Evolutionary conservation across 345 rosid species (phyloP).

Genomic region (Draba incana): DNA sequence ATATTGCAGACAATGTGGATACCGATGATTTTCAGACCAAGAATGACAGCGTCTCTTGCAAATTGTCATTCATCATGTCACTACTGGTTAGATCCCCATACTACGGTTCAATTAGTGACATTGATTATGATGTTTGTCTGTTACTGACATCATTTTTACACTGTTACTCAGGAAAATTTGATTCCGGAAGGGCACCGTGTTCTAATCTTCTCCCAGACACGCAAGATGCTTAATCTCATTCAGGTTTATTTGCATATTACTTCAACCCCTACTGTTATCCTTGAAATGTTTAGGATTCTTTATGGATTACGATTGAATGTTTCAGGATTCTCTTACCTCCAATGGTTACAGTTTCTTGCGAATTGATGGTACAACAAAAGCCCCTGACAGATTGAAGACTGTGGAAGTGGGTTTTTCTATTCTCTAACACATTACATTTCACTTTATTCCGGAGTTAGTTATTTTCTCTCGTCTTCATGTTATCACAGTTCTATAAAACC

Average conservation of each 20-base stretch:
- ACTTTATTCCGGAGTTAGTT: slow-evolving; percentile 4
- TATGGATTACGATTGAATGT: slow-evolving; percentile 18
- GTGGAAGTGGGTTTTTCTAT: slow-evolving; percentile 63
- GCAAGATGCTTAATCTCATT: slow-evolving; percentile 93
- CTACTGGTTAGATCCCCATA: slow-evolving; percentile 60
- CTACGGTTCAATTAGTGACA: slow-evolving; percentile 16
- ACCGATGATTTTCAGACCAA: slow-evolving; percentile 74
- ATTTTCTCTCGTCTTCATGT: slow-evolving; percentile 30
- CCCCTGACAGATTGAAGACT: slow-evolving; percentile 75
- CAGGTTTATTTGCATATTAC: slow-evolving; percentile 68
- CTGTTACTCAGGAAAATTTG: slow-evolving; percentile 58
- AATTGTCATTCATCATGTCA: slow-evolving; percentile 76
- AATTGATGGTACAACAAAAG: slow-evolving; percentile 95
- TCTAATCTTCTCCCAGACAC: slow-evolving; percentile 95
- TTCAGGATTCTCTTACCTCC: slow-evolving; percentile 73
- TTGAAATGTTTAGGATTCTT: slow-evolving; percentile 14
- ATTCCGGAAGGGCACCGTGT: slow-evolving; percentile 94
- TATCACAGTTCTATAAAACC: slow-evolving; percentile 25
- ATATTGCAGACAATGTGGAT: slow-evolving; percentile 82
- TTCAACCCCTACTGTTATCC: slow-evolving; percentile 15
- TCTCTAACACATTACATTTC: slow-evolving; percentile 6
- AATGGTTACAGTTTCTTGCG: slow-evolving; percentile 72
- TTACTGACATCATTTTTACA: slow-evolving; percentile 31
- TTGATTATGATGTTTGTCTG: slow-evolving; percentile 10
- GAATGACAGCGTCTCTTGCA: slow-evolving; percentile 87